Evolutionary conservation across 345 rosid species (phyloP), one percentile per base, ranked within the genome.

Genomic region (Citrus australasica): DNA sequence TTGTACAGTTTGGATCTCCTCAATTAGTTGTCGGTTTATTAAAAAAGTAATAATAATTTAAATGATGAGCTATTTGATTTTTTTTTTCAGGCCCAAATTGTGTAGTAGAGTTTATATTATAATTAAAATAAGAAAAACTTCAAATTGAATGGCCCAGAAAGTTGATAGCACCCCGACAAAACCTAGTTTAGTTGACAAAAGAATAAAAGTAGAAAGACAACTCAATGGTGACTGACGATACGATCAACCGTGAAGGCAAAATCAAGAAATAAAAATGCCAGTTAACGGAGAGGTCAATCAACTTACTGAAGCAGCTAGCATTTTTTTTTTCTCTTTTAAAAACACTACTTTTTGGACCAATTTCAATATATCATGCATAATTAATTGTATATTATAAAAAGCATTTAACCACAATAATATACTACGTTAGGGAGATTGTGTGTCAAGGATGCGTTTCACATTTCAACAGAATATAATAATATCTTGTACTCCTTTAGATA

Each of bases 171-270:
- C 22, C 75, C 55, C 71, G n/a, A 51, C 38, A 42, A 70, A 79
- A 60, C 46, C 22, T 67, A 73, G 78, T 48, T 76, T 75, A 76
- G 42, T 75, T 21, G 78, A 62, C 38, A 59, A 79, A 70, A 65
- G 80, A 84, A 85, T 71, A 77, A 79, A 82, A 71, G 67, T 11
- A 46, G 17, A 13, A 63, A 61, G 35, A 81, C 67, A 28, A 82
- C 55, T 64, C 72, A 58, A 66, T 28, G 33, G 79, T 38, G 78
- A 59, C 67, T 9, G 71, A 58, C 71, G 38, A 69, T 73, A 68
- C 73, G 58, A 85, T 79, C 60, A 76, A 42, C 78, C 79, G 85
- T 82, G 82, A 78, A 79, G 80, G 30, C 79, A 78, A 86, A 82
- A 72, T 77, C 84, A 85, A 85, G 51, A 11, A 42, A 46, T 13